Conservation (phyloP, 495 filamentous ascomycete genomes). For the Umbilicaria muhlenbergii region DNA sequence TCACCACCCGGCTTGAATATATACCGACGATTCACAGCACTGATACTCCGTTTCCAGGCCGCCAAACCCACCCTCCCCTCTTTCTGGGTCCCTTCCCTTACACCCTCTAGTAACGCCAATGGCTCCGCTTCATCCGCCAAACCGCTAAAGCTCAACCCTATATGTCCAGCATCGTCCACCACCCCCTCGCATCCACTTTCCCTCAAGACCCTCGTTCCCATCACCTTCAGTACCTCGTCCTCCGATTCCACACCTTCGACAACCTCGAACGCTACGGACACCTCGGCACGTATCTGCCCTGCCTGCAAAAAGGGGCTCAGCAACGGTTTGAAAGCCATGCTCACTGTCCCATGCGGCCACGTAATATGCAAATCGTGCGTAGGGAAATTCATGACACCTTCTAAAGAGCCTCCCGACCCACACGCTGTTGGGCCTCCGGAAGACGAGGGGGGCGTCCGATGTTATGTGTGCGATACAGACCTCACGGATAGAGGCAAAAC, state of each 20-base stretch:
- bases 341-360: constrained; percentile 89
- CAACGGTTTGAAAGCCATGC: constrained; percentile 71
- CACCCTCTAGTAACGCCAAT: constrained; percentile 41
- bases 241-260: constrained; percentile 22
- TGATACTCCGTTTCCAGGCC: constrained; percentile 16
- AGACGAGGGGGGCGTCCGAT: constrained; percentile 34
- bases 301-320: constrained; percentile 73
- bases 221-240: constrained; percentile 68
- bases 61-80: constrained; percentile 65
- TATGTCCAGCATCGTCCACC: constrained; percentile 65
- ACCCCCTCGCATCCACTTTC: constrained; percentile 61
- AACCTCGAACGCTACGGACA: constrained; percentile 17
- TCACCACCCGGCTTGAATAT: neutral
- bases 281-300: constrained; percentile 55
- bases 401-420: constrained; percentile 41
- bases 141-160: constrained; percentile 51
- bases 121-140: constrained; percentile 34
- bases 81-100: constrained; percentile 87
- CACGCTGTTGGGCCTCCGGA: constrained; percentile 43
- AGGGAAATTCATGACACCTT: constrained; percentile 66
- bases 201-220: constrained; percentile 62
- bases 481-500: constrained; percentile 34
- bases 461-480: constrained; percentile 81
- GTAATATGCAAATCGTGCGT: constrained; percentile 84
- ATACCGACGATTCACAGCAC: neutral